Base-by-base conservation (phyloP, 2,329 filamentous ascomycete species). In the Phaeosphaeriaceae sp. region DNA sequence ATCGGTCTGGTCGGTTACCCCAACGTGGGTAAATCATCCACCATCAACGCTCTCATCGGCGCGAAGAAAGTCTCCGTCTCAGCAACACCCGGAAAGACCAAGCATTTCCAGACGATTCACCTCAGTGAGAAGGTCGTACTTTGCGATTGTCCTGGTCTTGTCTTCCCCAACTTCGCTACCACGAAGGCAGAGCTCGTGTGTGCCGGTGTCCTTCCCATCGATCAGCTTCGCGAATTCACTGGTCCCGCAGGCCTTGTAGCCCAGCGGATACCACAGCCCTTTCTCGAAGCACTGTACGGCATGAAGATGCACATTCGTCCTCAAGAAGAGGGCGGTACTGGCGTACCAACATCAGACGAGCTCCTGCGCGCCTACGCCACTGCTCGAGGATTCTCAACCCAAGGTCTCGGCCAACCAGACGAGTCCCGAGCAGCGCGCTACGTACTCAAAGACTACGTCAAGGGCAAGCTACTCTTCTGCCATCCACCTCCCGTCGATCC, bases 1-100 rank as follows among this genome's bases (percentile, higher is more conserved):
- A 95, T 99, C 67, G 95, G 95, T 69, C 84, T 99, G 20, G 95
- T 99, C 40, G 95, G 95, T 58, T 99, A 99, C 79, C 95, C 95
- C 72, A 99, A 99, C 81, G 95, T 99, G 63, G 95, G 95, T 80
- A 99, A 99, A 81, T 99, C 96, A 1, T 97, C 93, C 49, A 99
- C 95, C 17, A 99, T 99, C 84, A 99, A 99, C 81, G 94, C 95
- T 44, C 86, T 99, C n/a, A 93, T 98, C 57, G 96, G 96, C 51
- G 89, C 95, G 54, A 99, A 98, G 83, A 99, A 98, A 81, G 95
- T 99, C 6, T 98, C 94, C 0, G 96, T 99, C 41, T 99, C 95
- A 17, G 90, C 94, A 15, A 99, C 95, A 1, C 95, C 95, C 3
- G 95, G 95, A 76, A 99, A 99, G 82, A 99, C 95, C 15, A 99